phyloP scores from a whole-genome alignment of 345 rosid species.

The Pelargonium nanum region DNA sequence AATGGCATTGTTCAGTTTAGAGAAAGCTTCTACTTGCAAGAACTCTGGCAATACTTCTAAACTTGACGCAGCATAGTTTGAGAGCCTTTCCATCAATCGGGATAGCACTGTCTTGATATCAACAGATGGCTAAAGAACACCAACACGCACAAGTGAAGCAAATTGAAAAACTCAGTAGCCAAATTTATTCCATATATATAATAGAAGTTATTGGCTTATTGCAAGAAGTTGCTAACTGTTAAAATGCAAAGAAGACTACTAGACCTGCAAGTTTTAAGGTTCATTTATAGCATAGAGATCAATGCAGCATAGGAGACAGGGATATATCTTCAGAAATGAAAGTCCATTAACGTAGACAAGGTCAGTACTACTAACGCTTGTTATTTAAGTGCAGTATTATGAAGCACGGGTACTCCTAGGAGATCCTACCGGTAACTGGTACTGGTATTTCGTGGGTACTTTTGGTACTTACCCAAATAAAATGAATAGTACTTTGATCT shows the following conservation, averaged over 20 bases:
- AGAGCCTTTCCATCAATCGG: constrained; percentile 94
- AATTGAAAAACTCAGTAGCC: constrained; percentile 1
- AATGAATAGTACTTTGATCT: too few relatives aligned
- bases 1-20: constrained; percentile 89
- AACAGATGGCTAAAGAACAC: constrained; percentile 67
- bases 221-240: not conserved
- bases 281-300: not conserved
- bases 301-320: not conserved
- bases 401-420: too few relatives aligned
- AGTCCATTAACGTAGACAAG: not conserved
- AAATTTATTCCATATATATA: not conserved
- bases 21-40: constrained; percentile 97
- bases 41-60: constrained; percentile 85
- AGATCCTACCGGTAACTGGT: too few relatives aligned
- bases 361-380: not conserved
- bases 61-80: constrained; percentile 88
- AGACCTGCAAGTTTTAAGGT: not conserved
- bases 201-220: not conserved
- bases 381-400: not conserved
- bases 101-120: constrained; percentile 96
- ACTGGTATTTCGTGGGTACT: too few relatives aligned
- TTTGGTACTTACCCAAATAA: too few relatives aligned
- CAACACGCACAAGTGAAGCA: constrained; percentile 5
- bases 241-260: not conserved
- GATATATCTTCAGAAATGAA: not conserved